Evolutionary conservation across 2,329 filamentous ascomycete genomes (phyloP), one percentile per base, ranked within the genome.

Genomic region (Fusarium denticulatum): DNA sequence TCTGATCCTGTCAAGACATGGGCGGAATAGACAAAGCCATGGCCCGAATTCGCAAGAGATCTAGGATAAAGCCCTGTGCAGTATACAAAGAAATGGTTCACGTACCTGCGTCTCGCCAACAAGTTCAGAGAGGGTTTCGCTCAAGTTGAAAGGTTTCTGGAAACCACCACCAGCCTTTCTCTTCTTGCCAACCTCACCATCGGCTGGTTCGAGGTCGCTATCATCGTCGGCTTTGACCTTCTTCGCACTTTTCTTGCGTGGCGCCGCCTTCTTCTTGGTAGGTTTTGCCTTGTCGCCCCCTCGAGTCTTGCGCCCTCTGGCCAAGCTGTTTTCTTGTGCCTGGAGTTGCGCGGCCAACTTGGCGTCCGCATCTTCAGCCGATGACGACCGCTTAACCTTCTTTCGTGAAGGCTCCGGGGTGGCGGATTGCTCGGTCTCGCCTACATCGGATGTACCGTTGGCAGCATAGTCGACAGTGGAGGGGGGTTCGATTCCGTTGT

Each of bases 161-260:
- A 99, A 99, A 7, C 95, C 96, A 40, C 95, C 95, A 3, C 95
- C 95, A 26, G 95, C 93, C 79, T 95, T 97, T 75, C 93, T 91
- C 85, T 94, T 92, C 16, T 85, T 86, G 77, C 72, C 72, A 37
- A 80, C 86, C 70, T 78, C 89, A 84, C 81, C 90, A 39, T 84
- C 91, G 50, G 88, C 91, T 9, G 87, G 89, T 16, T 90, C 90
- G 14, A 93, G 82, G 56, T 96, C 94, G 77, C 93, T 96, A 76
- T 97, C 94, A 77, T 97, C 94, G 61, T 92, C 92, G 12, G 88
- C 89, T 73, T 91, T 92, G 64, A 96, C 89, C 82, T 93, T 94
- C 79, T 93, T 94, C 42, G 87, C 84, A 72, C 88, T 94, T 87
- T 94, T 95, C 86, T 94, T 94, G 75, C 89, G 88, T 60, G 88